These are phyloP conservation scores for Tremella mesenterica DNA, from an alignment of 768 basidiomycete genomes.

Conservation along the genomic window DNA sequence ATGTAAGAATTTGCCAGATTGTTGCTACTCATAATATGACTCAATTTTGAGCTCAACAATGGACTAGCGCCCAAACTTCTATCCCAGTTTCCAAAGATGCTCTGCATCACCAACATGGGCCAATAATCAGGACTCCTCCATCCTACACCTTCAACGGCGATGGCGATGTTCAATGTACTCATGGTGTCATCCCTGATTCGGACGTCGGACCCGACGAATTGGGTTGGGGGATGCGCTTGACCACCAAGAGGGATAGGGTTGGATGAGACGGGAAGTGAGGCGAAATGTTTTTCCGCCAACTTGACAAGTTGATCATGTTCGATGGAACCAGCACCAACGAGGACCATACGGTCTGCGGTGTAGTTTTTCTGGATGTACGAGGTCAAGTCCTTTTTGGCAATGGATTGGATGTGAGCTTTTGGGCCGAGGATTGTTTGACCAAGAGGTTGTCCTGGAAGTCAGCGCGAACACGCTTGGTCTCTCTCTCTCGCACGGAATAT, in stretches of 20 bases:
- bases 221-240: conserved; percentile 62
- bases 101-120: conserved; percentile 98
- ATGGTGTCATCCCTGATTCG: conserved; percentile 87
- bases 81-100: conserved; percentile 99
- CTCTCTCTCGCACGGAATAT: not conserved
- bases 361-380: conserved; percentile 96
- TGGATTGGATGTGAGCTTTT: conserved; percentile 89
- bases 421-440: conserved; percentile 97
- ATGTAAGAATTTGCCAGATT: conserved; percentile 99
- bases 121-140: conserved; percentile 99
- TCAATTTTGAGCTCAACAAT: conserved; percentile 80
- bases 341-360: conserved; percentile 96
- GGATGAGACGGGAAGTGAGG: conserved; percentile 72
- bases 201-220: conserved; percentile 89
- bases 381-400: conserved; percentile 77
- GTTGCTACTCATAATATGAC: conserved; percentile 80
- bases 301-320: conserved; percentile 86
- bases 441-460: conserved; percentile 70
- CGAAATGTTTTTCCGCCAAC: conserved; percentile 89
- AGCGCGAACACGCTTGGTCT: too few relatives aligned
- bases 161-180: conserved; percentile 82
- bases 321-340: conserved; percentile 93
- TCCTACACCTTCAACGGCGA: conserved; percentile 94
- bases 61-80: conserved; percentile 84
- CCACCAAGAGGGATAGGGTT: conserved; percentile 83